phyloP scores from a whole-genome alignment of 1,139 yeast species.

The Eremothecium sinecaudum region DNA sequence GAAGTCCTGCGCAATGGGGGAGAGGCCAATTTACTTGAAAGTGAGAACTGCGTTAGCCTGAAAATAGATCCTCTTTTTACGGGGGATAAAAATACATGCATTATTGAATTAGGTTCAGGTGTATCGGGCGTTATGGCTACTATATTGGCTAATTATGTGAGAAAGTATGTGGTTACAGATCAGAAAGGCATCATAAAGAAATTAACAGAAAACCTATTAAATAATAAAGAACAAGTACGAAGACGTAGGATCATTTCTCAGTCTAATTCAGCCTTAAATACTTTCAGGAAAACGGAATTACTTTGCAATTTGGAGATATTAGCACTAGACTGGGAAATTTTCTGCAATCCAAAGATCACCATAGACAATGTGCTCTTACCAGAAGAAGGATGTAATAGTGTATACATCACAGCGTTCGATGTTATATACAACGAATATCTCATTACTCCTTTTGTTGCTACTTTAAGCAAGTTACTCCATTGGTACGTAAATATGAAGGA shows the following conservation, averaged over 20 bases:
- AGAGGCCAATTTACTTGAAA: constrained; percentile 3
- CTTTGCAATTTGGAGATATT: constrained; percentile 19
- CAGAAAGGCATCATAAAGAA: constrained; percentile 26
- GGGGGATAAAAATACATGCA: constrained; percentile 8
- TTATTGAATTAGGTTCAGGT: constrained; percentile 29
- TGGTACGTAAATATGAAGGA: constrained; percentile 7
- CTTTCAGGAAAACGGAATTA: constrained; percentile 6
- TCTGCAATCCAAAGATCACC: too few species aligned
- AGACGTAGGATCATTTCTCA: constrained; percentile 6
- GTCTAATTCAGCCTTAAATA: background rate
- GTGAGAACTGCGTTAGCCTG: constrained; percentile 3
- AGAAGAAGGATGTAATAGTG: constrained; percentile 9
- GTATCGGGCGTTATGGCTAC: constrained; percentile 25
- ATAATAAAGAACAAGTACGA: constrained; percentile 18
- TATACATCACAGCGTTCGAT: constrained; percentile 28
- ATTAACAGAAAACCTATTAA: constrained; percentile 21
- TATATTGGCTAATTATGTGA: constrained; percentile 25
- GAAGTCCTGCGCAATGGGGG: constrained; percentile 15
- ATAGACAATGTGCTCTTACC: constrained; percentile 5
- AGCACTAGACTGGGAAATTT: constrained; percentile 30
- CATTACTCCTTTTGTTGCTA: constrained; percentile 25
- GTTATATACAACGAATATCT: constrained; percentile 30
- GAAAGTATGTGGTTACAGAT: constrained; percentile 25
- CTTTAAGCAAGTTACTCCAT: constrained; percentile 14
- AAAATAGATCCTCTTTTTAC: constrained; percentile 7